Evolutionary conservation across 805 yeast genomes (phyloP), one percentile per base, ranked within the genome.

Genomic region (Metschnikowia lunata): DNA sequence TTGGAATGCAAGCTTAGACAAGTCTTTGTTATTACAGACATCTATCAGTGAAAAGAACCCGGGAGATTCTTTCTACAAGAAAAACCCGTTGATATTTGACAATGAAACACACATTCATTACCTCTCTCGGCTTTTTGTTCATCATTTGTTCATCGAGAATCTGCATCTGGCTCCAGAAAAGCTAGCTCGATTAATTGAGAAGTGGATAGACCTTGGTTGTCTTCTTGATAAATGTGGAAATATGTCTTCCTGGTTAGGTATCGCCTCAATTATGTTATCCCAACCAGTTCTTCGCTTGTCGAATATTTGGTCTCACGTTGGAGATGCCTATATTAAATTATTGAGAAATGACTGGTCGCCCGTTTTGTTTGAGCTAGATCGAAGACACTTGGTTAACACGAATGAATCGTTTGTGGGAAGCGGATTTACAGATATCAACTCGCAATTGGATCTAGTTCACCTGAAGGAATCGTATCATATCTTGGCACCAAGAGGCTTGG

Each of bases 221-320:
- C 67, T 72, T 26, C 77, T 91, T 49, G 93, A 88, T 56, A 78
- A 78, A 47, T 68, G 78, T 28, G 98, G 98, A 39, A 95, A 91
- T 60, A 88, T 88, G 90, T 90, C 89, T 0, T 83, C 93, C 28
- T 91, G 97, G 97, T 68, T 88, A 23, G 96, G 96, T 0, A 80
- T 91, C 52, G 88, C 96, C 1, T 82, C 93, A 0, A 74, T 85
- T 1, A 74, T 90, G 1, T 83, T 96, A 56, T 85, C 95, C 0
- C 79, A 84, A 43, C 95, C 97, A 0, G 72, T 91, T 1, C 67
- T 91, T 45, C 75, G 98, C 51, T 69, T 91, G 37, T 67, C 76
- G 26, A 75, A 77, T 42, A 75, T 90, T 1, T 91, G 98, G 98
- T 68, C 82, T 7, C 68, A 71, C 38, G 86, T 89, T 4, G 76